These are phyloP conservation scores for Candida nemodendra DNA, from an alignment of 805 yeast species.

Conservation along the genomic window DNA sequence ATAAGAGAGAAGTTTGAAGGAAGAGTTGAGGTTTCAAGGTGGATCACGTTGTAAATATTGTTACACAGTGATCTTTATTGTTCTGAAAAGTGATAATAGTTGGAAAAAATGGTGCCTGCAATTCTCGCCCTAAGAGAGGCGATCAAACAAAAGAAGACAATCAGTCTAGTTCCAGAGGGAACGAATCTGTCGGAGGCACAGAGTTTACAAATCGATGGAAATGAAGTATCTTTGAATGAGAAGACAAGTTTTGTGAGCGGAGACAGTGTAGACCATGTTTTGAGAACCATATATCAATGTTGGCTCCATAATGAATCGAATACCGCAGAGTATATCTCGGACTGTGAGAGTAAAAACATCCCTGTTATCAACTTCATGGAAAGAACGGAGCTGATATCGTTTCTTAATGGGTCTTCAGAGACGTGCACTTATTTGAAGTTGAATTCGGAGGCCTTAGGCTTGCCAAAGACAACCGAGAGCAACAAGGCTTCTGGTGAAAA, in stretches of 20 bases:
- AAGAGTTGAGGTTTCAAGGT: too few relatives aligned
- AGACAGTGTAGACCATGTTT: conserved; percentile 37
- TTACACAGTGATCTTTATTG: too few relatives aligned
- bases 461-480: conserved; percentile 2
- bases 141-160: conserved; percentile 12
- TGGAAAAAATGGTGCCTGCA: conserved; percentile 8
- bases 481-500: conserved; percentile 4
- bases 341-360: conserved; percentile 62
- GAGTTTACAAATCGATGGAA: conserved; percentile 16
- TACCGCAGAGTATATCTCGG: conserved; percentile 78
- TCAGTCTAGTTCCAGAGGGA: conserved; percentile 16
- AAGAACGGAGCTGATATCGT: conserved; percentile 77
- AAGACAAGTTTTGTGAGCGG: conserved; percentile 58
- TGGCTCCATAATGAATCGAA: conserved; percentile 74
- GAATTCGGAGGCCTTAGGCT: conserved; percentile 1
- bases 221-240: conserved; percentile 21
- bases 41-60: too few relatives aligned
- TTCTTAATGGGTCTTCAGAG: conserved; percentile 71
- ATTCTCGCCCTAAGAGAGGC: conserved; percentile 17
- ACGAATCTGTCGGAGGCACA: conserved; percentile 20
- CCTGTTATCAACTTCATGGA: conserved; percentile 78
- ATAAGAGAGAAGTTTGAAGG: too few relatives aligned
- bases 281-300: conserved; percentile 68
- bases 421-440: conserved; percentile 52
- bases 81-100: background rate